Percentiles rank a stretch among this genome's conserved stretches.
Conservation (phyloP, 139 green algal genomes). For the Pseudopediastrum boryanum region DNA sequence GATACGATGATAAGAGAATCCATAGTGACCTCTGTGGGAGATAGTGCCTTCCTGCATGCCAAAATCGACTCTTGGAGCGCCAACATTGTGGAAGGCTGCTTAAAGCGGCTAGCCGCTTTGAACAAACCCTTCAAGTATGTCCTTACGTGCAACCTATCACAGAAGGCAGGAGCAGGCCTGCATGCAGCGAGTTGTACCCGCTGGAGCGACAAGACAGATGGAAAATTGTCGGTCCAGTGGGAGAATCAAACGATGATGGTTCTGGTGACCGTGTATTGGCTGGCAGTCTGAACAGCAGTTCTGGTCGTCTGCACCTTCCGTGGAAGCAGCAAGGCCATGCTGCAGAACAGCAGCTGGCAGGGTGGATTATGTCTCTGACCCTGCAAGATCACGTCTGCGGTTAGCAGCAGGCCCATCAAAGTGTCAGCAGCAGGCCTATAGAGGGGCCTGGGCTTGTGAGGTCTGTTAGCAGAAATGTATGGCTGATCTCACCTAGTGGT, state of each 20-base stretch:
- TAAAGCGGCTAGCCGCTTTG: constrained; percentile 77
- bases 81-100: constrained; percentile 82
- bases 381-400: too few species aligned
- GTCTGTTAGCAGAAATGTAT: too few species aligned
- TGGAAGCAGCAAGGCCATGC: too few species aligned
- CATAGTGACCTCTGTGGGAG: constrained; percentile 62
- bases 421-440: too few species aligned
- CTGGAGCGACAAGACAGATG: constrained; percentile 89
- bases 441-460: too few species aligned
- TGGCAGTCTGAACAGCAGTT: constrained; percentile 68
- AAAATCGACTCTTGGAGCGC: constrained; percentile 77
- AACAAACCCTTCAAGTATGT: constrained; percentile 89
- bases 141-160: constrained; percentile 74
- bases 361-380: too few species aligned
- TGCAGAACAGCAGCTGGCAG: too few species aligned
- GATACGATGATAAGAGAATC: constrained; percentile 78
- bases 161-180: constrained; percentile 83
- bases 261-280: constrained; percentile 86
- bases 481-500: too few species aligned
- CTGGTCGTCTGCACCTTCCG: too few species aligned
- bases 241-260: constrained; percentile 81
- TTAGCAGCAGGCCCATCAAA: too few species aligned
- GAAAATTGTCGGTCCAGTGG: constrained; percentile 85
- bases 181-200: constrained; percentile 77
- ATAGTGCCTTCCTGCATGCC: constrained; percentile 71